Percentiles rank a stretch among this genome's conserved stretches.
Evolutionary conservation across 306 rosid species (phyloP).

Genomic region (Cyclanthera cordifolia): DNA sequence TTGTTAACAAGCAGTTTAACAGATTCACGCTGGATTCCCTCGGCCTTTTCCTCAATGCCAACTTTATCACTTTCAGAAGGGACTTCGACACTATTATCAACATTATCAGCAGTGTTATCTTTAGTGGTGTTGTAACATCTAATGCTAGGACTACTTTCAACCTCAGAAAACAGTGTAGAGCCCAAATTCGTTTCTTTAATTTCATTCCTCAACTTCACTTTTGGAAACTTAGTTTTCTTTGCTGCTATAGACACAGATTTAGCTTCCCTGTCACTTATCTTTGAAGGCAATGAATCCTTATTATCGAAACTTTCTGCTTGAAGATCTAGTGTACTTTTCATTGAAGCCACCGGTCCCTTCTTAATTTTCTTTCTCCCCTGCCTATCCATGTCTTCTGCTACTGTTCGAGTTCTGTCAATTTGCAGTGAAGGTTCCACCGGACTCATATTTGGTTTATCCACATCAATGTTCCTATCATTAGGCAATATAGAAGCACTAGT

Average conservation of each 20-base stretch:
- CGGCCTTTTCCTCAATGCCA: conserved; percentile 6
- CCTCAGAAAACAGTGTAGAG: neutral
- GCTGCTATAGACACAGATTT: neutral
- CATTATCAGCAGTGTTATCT: conserved; percentile 1
- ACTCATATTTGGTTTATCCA: conserved; percentile 9
- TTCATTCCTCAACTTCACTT: neutral
- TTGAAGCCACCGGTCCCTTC: conserved; percentile 27
- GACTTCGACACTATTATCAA: neutral
- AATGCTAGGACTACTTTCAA: conserved; percentile 6
- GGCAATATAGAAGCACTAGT: conserved; percentile 11
- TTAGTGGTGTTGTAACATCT: conserved; percentile 4
- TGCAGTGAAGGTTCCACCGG: conserved; percentile 24
- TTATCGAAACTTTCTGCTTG: conserved; percentile 23
- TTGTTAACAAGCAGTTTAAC: conserved; percentile 18
- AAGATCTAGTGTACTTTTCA: conserved; percentile 22
- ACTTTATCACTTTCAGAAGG: conserved; percentile 3
- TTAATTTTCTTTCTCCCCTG: conserved; percentile 34
- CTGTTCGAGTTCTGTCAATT: conserved; percentile 22
- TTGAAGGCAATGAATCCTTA: conserved; percentile 14
- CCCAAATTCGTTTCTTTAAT: neutral
- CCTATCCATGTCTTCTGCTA: conserved; percentile 22
- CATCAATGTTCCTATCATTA: neutral
- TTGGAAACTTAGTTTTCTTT: neutral
- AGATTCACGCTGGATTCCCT: conserved; percentile 15
- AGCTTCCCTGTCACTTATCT: neutral